phyloP scores from a whole-genome alignment of 257 asterid species.

The Solanum corneliomulleri region DNA sequence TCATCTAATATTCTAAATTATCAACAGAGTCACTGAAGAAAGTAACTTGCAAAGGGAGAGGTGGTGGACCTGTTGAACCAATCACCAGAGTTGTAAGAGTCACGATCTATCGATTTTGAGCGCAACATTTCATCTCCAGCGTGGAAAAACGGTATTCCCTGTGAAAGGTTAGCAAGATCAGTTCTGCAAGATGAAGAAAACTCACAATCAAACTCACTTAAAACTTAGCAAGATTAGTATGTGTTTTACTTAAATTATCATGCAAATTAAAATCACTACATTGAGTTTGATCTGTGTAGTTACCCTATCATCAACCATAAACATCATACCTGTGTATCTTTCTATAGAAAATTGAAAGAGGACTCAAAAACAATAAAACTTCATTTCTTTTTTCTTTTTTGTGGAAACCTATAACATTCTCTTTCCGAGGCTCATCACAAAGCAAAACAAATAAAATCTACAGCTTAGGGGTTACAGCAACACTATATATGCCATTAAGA shows the following conservation, averaged over 20 bases:
- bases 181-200: neutral
- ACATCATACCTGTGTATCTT: neutral
- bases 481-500: neutral
- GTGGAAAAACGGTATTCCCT: conserved; percentile 97
- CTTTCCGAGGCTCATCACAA: neutral
- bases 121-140: conserved; percentile 96
- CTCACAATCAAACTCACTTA: neutral
- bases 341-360: neutral
- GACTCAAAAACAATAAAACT: neutral
- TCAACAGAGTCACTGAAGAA: neutral
- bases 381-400: neutral
- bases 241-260: neutral
- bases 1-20: neutral
- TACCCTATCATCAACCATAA: neutral
- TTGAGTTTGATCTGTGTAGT: neutral
- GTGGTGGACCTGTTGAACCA: conserved; percentile 85
- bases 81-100: conserved; percentile 95
- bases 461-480: neutral
- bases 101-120: conserved; percentile 93
- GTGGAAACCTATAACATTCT: neutral
- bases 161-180: conserved; percentile 2
- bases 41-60: neutral
- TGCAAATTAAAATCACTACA: neutral
- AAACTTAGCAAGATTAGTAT: neutral
- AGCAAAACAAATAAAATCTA: neutral